phyloP scores from a whole-genome alignment of 2,329 filamentous ascomycete genomes.

The Alternaria novae-zelandiae region DNA sequence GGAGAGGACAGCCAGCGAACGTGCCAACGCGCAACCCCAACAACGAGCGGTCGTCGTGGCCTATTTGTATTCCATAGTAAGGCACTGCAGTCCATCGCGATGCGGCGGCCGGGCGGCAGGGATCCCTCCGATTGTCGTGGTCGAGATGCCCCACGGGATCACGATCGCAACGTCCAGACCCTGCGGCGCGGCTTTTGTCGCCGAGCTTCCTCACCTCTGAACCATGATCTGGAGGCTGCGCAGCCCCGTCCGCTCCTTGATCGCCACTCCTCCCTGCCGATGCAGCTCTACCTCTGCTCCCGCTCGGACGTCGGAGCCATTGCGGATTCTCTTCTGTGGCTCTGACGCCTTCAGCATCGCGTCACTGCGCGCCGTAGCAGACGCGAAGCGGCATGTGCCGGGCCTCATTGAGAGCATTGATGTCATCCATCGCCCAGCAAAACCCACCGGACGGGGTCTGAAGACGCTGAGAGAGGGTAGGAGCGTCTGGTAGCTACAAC shows the following conservation, averaged over 20 bases:
- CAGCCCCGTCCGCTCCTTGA: slow-evolving; percentile 28
- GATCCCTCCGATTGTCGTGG: slow-evolving; percentile 3
- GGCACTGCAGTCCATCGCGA: slow-evolving; percentile 3
- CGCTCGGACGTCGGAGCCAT: slow-evolving; percentile 54
- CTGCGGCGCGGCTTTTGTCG: slow-evolving; percentile 6
- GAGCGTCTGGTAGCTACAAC: slow-evolving; percentile 15
- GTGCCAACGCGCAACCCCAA: not conserved
- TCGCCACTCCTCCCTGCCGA: slow-evolving; percentile 7
- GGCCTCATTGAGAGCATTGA: slow-evolving; percentile 70
- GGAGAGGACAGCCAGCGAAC: not conserved
- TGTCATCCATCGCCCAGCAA: slow-evolving; percentile 82
- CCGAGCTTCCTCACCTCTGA: slow-evolving; percentile 7
- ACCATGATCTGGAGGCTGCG: slow-evolving; percentile 25
- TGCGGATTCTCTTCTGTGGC: slow-evolving; percentile 91
- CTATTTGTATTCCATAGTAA: slow-evolving; percentile 10
- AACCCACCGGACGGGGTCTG: slow-evolving; percentile 76
- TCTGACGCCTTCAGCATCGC: slow-evolving; percentile 88
- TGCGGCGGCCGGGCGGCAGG: slow-evolving; percentile 1
- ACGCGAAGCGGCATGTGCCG: slow-evolving; percentile 57
- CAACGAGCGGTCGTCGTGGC: slow-evolving; percentile 1
- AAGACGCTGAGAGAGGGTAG: slow-evolving; percentile 72
- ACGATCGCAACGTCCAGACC: slow-evolving; percentile 7
- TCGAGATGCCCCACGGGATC: slow-evolving; percentile 16
- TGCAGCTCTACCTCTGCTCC: slow-evolving; percentile 18
- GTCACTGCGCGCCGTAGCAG: slow-evolving; percentile 72